These are phyloP conservation scores for Asterophora parasitica DNA, from an alignment of 768 basidiomycete genomes.

Conservation along the genomic window DNA sequence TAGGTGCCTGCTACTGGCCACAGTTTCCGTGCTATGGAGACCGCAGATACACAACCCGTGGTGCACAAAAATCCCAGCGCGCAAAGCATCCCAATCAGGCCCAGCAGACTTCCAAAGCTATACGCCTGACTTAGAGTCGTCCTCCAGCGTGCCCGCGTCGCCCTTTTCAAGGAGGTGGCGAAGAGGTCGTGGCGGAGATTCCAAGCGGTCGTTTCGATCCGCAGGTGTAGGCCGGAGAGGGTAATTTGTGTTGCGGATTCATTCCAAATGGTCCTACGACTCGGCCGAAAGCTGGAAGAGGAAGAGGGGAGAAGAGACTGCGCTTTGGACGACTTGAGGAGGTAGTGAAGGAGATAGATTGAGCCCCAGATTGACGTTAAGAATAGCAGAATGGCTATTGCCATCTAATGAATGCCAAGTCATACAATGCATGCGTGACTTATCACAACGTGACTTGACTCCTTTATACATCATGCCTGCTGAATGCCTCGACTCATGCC, in stretches of 20 bases:
- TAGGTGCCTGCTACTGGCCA: not conserved
- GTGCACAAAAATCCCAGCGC: constrained; percentile 36
- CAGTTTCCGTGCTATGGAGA: constrained; percentile 9
- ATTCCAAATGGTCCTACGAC: constrained; percentile 13
- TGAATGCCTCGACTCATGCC: too few relatives aligned
- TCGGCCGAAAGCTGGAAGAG: not conserved
- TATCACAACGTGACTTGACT: too few relatives aligned
- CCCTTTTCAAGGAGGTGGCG: constrained; percentile 27
- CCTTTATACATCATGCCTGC: too few relatives aligned
- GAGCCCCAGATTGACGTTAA: constrained; percentile 22
- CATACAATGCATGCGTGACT: too few relatives aligned
- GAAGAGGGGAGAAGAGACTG: constrained; percentile 11
- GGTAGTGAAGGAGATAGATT: constrained; percentile 21
- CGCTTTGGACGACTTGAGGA: constrained; percentile 7
- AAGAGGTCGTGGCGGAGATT: constrained; percentile 47
- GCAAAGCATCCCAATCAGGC: constrained; percentile 43
- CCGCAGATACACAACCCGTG: constrained; percentile 22
- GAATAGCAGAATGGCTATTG: constrained; percentile 17
- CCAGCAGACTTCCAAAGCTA: constrained; percentile 42
- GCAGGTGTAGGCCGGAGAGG: constrained; percentile 29
- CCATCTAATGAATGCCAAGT: constrained; percentile 23
- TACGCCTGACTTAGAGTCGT: constrained; percentile 36
- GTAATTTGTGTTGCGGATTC: constrained; percentile 18
- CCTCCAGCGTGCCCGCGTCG: constrained; percentile 22
- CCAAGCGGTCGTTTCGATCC: constrained; percentile 44